Base-by-base conservation (phyloP, 2,329 filamentous ascomycete species). In the Biscogniauxia sp. region DNA sequence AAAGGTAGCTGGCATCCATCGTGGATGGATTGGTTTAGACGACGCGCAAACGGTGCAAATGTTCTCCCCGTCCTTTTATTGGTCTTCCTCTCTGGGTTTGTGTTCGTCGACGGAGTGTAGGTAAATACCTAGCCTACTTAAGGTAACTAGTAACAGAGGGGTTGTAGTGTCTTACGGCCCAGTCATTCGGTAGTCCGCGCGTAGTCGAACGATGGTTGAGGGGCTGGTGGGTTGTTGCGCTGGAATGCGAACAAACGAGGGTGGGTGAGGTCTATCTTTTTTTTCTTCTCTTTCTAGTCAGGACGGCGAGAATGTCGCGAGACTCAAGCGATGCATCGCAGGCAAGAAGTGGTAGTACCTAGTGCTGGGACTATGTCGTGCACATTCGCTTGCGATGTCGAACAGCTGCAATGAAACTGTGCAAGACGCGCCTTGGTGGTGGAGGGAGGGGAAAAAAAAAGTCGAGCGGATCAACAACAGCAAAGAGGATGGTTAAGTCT, bases 1-100 rank as follows among this genome's bases (percentile, higher is more conserved):
- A 91, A 74, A 98, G 83, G 77, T 96, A 96, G 75, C 91, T 92
- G 61, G 93, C 92, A 78, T 97, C 93, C 88, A 97, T 96, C 54
- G 58, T 67, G 65, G 54, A 54, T 51, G 54, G 51, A 32, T 57
- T 52, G 50, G 55, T 45, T 56, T 50, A 41, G 57, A 13, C 19
- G 51, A 49, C 37, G 41, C 49, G 26, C 32, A 56, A 23, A 20
- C 32, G 5, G 9, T 20, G 51, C 20, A 37, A 54, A 45, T 55
- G 50, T 51, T 56, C 49, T 25, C 11, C 28, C 5, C 23, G 23
- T 23, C 5, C 5, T 23, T 5, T 23, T 23, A n/a, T 23, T 23
- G 2, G 23, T 23, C 23, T 23, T 23, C 23, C 5, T 5, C 23
- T 23, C 5, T 25, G 32, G 9, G 6, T 15, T 15, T 15, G 32